Evolutionary conservation across 2,329 filamentous ascomycete species (phyloP).

Genomic region (Cadophora luteo-olivacea): DNA sequence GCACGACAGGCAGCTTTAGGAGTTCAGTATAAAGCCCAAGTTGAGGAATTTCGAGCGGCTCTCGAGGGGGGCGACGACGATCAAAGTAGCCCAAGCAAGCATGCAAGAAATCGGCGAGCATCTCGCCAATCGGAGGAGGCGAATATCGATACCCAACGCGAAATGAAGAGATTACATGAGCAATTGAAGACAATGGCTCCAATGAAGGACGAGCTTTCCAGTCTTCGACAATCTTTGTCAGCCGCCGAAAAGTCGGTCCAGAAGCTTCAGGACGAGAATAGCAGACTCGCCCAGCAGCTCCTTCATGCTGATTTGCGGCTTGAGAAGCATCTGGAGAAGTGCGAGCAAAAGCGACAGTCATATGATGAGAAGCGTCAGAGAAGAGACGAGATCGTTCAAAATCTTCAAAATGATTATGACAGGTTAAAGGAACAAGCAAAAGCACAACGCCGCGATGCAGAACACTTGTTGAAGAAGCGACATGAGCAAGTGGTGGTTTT

Average conservation of each 20-base stretch:
- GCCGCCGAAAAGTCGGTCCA: conserved; percentile 48
- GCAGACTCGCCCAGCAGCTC: conserved; percentile 41
- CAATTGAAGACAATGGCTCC: conserved; percentile 59
- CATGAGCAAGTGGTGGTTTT: conserved; percentile 63
- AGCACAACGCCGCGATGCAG: conserved; percentile 59
- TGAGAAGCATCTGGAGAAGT: conserved; percentile 42
- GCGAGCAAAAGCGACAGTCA: conserved; percentile 50
- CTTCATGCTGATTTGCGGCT: conserved; percentile 39
- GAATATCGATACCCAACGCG: conserved; percentile 58
- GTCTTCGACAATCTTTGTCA: conserved; percentile 57
- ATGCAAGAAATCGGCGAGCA: conserved; percentile 47
- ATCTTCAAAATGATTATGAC: conserved; percentile 59
- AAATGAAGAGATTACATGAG: conserved; percentile 60
- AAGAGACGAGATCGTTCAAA: conserved; percentile 55
- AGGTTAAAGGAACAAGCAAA: conserved; percentile 60
- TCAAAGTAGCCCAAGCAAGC: conserved; percentile 43
- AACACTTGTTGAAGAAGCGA: conserved; percentile 60
- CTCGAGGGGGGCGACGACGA: conserved; percentile 49
- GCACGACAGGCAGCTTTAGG: conserved; percentile 63
- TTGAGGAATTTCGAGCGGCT: conserved; percentile 64
- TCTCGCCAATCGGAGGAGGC: conserved; percentile 59
- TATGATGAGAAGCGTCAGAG: conserved; percentile 54
- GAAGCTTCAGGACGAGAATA: conserved; percentile 43
- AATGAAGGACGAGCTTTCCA: conserved; percentile 59
- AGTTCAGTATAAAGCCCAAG: conserved; percentile 63